phyloP scores from a whole-genome alignment of 2,329 filamentous ascomycete genomes.

The Colletotrichum liriopes region DNA sequence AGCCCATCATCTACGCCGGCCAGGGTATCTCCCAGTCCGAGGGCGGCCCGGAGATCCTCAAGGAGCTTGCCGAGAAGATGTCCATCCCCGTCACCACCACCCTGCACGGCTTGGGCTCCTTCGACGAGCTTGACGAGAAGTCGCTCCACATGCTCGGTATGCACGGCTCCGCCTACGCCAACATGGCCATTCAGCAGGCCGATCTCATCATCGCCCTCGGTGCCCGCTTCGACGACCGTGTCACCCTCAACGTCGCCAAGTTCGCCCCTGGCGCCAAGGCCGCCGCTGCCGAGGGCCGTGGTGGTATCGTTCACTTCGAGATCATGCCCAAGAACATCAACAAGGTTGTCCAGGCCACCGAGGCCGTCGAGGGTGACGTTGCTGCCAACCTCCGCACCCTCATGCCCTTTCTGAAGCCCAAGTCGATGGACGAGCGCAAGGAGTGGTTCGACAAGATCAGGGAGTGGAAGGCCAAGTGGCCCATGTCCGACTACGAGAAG shows the following conservation, averaged over 20 bases:
- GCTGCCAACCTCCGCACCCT: constrained; percentile 83
- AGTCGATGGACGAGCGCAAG: constrained; percentile 75
- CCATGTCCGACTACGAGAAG: constrained; percentile 85
- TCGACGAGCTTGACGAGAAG: constrained; percentile 94
- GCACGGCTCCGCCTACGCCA: constrained; percentile 97
- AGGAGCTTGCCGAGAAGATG: constrained; percentile 89
- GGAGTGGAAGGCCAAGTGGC: constrained; percentile 93
- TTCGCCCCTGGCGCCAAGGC: constrained; percentile 92
- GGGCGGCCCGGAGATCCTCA: constrained; percentile 84
- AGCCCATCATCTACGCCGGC: constrained; percentile 95
- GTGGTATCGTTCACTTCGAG: constrained; percentile 97
- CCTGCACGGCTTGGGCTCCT: constrained; percentile 92
- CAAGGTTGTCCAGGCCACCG: constrained; percentile 97
- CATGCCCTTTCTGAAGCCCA: constrained; percentile 78
- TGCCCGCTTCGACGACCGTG: constrained; percentile 95
- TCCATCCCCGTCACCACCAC: constrained; percentile 97
- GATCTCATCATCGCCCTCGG: constrained; percentile 97
- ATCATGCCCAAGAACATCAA: constrained; percentile 99
- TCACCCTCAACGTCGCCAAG: constrained; percentile 84
- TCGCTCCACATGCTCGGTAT: constrained; percentile 98
- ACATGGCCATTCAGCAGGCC: constrained; percentile 97
- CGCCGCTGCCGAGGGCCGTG: constrained; percentile 86
- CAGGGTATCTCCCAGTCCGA: constrained; percentile 88
- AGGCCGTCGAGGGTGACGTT: constrained; percentile 95
- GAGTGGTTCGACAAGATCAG: constrained; percentile 94